Evolutionary conservation across 305 asterid species (phyloP), one percentile per base, ranked within the genome.

Genomic region (Caryopteris hybrid): DNA sequence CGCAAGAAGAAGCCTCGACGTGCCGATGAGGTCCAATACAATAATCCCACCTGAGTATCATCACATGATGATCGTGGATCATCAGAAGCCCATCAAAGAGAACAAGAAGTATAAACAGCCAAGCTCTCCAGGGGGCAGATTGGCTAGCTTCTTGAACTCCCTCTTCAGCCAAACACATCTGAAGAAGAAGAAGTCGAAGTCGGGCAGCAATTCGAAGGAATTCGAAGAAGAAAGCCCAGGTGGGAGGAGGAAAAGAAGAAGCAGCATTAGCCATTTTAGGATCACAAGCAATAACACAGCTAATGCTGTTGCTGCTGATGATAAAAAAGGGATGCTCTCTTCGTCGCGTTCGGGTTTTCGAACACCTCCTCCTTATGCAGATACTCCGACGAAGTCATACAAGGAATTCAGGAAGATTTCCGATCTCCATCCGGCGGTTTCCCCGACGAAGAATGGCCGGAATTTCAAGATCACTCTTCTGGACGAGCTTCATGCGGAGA

Each of bases 201-300:
- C 77, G 0, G 68, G 51, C 34, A 29, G 25, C 57, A n/a, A 58
- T 66, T 41, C 13, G 8, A 61, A 27, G 8, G 56, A 61, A 5
- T 45, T 59, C 41, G 78, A 71, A 11, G 78, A 76, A 13, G 78
- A 69, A 21, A 69, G 73, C 76, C 76, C 70, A 3, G 62, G 56
- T 8, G 71, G 80, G 8, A 74, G 88, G 54, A 86, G 96, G 79
- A 86, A 80, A 13, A 81, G 89, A 62, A 81, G 96, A 46, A 90
- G 90, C 74, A 89, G 96, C 79, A 79, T 89, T 23, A 85, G 96
- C 69, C 82, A 84, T 67, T 82, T 84, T 34, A 56, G 74, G 18
- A 74, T 76, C 71, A 59, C 84, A 2, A 52, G 27, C 13, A 18
- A 25, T 8, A 18, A n/a, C 8, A 55, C 50, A 11, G 52, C 10